A percentile compares a stretch with the other conserved stretches of the same genome.
These are phyloP conservation scores for Monosporascus sp. DNA, from an alignment of 2,329 filamentous ascomycete genomes.

Conservation along the genomic window DNA sequence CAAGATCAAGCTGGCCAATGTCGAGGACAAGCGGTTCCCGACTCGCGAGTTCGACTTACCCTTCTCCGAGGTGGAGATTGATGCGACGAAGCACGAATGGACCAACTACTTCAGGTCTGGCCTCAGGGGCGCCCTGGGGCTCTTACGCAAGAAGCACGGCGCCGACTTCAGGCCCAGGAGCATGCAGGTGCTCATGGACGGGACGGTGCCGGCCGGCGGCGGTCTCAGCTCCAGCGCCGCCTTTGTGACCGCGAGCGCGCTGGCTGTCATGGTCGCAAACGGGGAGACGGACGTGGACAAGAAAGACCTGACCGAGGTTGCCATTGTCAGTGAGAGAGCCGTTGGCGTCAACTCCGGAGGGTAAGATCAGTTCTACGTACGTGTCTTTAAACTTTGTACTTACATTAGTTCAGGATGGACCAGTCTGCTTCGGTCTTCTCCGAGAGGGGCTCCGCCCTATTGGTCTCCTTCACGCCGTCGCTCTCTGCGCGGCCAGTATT, in stretches of 20 bases:
- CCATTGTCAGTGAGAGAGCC: conserved; percentile 87
- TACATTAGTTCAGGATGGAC: conserved; percentile 66
- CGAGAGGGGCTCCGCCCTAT: conserved; percentile 75
- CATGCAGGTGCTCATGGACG: conserved; percentile 87
- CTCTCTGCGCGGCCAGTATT: conserved; percentile 72
- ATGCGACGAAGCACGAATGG: conserved; percentile 84
- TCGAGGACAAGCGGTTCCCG: conserved; percentile 70
- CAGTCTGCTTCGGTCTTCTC: conserved; percentile 95
- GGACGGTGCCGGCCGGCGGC: conserved; percentile 85
- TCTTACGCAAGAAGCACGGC: conserved; percentile 64
- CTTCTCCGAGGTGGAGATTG: conserved; percentile 65
- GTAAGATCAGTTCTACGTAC: conserved; percentile 40
- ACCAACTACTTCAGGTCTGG: conserved; percentile 98
- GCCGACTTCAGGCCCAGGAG: conserved; percentile 60
- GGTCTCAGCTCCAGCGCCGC: conserved; percentile 92
- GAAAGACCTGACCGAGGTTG: conserved; percentile 84
- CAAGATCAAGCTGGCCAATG: conserved; percentile 73
- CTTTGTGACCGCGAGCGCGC: conserved; percentile 82
- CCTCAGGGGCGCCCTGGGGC: conserved; percentile 71
- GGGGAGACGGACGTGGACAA: conserved; percentile 76
- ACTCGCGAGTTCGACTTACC: conserved; percentile 69
- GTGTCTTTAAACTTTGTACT: conserved; percentile 11
- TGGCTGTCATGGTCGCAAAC: conserved; percentile 85
- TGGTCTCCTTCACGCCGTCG: conserved; percentile 80
- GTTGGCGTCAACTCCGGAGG: conserved; percentile 96